Evolutionary conservation across 1,139 yeast genomes (phyloP).

Genomic region (Candida sp.): DNA sequence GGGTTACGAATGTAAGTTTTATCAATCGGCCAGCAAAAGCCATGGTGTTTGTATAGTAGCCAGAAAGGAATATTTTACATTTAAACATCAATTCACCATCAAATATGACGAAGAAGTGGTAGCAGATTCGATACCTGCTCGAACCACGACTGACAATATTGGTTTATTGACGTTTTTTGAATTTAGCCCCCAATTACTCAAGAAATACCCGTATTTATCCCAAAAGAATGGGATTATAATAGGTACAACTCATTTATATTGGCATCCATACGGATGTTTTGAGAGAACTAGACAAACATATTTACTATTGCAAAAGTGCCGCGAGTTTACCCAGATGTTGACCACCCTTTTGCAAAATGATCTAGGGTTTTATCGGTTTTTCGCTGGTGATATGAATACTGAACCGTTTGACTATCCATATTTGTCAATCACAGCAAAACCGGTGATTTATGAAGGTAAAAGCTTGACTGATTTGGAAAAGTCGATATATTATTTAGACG

Average conservation of each 20-base stretch:
- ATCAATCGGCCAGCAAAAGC: slow-evolving; percentile 59
- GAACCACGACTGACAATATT: slow-evolving; percentile 67
- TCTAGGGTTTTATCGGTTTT: slow-evolving; percentile 47
- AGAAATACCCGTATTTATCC: slow-evolving; percentile 26
- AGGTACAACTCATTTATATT: slow-evolving; percentile 85
- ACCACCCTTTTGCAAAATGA: slow-evolving; percentile 21
- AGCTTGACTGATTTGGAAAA: slow-evolving; percentile 16
- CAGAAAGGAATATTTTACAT: slow-evolving; percentile 41
- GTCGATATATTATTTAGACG: slow-evolving; percentile 1
- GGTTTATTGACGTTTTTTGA: slow-evolving; percentile 61
- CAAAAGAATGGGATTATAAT: slow-evolving; percentile 52
- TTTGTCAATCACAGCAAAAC: slow-evolving; percentile 65
- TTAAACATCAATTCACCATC: slow-evolving; percentile 49
- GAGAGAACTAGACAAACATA: slow-evolving; percentile 86
- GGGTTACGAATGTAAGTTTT: slow-evolving; percentile 59
- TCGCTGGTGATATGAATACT: slow-evolving; percentile 90
- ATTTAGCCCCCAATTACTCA: slow-evolving; percentile 33
- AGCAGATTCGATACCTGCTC: slow-evolving; percentile 31
- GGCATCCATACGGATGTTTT: slow-evolving; percentile 94
- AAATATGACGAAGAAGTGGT: slow-evolving; percentile 60
- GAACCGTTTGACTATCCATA: slow-evolving; percentile 89
- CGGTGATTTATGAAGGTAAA: slow-evolving; percentile 47
- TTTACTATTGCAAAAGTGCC: slow-evolving; percentile 52
- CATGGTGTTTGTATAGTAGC: slow-evolving; percentile 80
- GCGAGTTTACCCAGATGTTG: slow-evolving; percentile 50